Percentiles rank a stretch among this genome's conserved stretches.
Conservation (phyloP, 768 basidiomycete species). For the Suillus spraguei region DNA sequence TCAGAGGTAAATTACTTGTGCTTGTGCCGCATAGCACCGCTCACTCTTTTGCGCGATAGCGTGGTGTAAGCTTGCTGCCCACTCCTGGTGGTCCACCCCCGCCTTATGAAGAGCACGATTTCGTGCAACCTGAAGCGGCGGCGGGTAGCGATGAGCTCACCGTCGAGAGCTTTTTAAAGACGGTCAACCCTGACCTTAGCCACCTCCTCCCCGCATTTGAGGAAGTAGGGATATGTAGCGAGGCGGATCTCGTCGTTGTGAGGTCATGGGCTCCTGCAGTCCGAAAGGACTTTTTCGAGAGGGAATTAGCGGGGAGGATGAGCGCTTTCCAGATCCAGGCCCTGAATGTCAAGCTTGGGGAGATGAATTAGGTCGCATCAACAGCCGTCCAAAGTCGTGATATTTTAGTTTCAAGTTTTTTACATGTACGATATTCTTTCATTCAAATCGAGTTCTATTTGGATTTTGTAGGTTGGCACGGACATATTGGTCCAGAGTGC, state of each 20-base stretch:
- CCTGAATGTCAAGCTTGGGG: not conserved
- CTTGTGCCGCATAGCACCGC: not conserved
- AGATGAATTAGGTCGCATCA: not conserved
- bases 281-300: not conserved
- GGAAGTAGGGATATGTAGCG: not conserved
- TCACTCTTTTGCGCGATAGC: not conserved
- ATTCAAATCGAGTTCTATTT: not conserved
- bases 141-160: too few relatives aligned
- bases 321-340: not conserved
- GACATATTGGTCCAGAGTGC: too few relatives aligned
- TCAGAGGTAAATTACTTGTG: not conserved
- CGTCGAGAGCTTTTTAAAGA: not conserved
- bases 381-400: not conserved
- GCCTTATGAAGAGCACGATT: not conserved
- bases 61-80: not conserved
- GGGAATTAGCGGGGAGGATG: slow-evolving; percentile 1
- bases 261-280: not conserved
- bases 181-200: not conserved
- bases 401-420: not conserved
- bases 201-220: not conserved
- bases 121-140: not conserved
- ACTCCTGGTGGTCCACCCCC: not conserved
- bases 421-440: not conserved
- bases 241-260: not conserved
- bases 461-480: not conserved